Percentiles rank a stretch among this genome's conserved stretches.
phyloP scores from a whole-genome alignment of 2,329 filamentous ascomycete species.

The Hymenoscyphus linearis region DNA sequence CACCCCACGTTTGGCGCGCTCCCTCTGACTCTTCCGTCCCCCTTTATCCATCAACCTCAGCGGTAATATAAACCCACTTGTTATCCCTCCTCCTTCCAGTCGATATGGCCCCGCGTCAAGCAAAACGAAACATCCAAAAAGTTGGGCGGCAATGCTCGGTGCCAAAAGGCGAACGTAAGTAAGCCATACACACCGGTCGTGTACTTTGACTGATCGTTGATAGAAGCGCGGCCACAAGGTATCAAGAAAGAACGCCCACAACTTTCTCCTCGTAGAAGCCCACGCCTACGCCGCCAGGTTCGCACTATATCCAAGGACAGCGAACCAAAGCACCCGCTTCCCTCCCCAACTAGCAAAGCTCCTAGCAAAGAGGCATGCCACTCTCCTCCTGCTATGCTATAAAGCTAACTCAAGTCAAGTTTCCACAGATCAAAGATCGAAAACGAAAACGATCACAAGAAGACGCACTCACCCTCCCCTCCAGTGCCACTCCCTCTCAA shows the following conservation, averaged over 20 bases:
- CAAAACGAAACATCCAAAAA: slow-evolving; percentile 22
- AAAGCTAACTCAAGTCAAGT: slow-evolving; percentile 22
- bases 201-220: slow-evolving; percentile 22
- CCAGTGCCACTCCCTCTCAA: slow-evolving; percentile 11
- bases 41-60: neutral
- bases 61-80: neutral
- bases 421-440: slow-evolving; percentile 15
- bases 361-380: slow-evolving; percentile 16
- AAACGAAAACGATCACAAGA: slow-evolving; percentile 21
- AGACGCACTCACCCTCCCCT: slow-evolving; percentile 3
- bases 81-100: neutral
- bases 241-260: slow-evolving; percentile 22
- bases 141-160: slow-evolving; percentile 18
- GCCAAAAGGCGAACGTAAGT: slow-evolving; percentile 19
- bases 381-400: slow-evolving; percentile 13
- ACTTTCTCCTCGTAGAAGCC: slow-evolving; percentile 16
- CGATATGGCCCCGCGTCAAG: slow-evolving; percentile 20
- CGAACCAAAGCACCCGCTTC: slow-evolving; percentile 5
- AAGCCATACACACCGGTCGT: slow-evolving; percentile 15
- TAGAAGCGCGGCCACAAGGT: slow-evolving; percentile 21
- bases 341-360: slow-evolving; percentile 19
- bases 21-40: neutral
- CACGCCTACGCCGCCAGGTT: neutral
- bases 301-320: neutral
- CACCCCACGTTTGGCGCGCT: too few species aligned